phyloP scores from a whole-genome alignment of 345 rosid species.

The Boechera stricta region DNA sequence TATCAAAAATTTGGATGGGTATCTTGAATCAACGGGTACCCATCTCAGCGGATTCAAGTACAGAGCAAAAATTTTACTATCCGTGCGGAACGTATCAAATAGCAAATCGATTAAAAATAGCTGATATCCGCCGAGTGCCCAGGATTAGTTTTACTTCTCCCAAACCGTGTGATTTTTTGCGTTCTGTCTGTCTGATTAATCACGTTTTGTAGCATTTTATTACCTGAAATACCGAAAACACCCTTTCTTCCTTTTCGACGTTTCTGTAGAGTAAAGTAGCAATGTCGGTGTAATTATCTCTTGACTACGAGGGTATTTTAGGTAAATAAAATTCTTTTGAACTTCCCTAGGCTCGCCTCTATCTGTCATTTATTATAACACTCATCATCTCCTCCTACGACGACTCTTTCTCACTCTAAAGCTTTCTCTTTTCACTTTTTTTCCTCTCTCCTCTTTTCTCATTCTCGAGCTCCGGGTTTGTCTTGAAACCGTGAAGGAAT shows the following conservation, averaged over 20 bases:
- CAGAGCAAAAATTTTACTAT: no score
- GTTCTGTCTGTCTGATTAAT: constrained; percentile 9
- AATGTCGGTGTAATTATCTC: constrained; percentile 42
- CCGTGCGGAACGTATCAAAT: no score
- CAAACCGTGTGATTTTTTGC: constrained; percentile 18
- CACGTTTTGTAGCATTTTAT: constrained; percentile 4
- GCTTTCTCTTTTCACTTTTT: constrained; percentile 1
- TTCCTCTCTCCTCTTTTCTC: constrained; percentile 9
- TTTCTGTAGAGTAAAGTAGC: constrained; percentile 21
- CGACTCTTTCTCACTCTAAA: constrained; percentile 17
- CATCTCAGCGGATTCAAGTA: no score
- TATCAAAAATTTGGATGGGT: no score
- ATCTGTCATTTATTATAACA: constrained; percentile 43
- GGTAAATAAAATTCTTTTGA: constrained; percentile 8
- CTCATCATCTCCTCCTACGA: constrained; percentile 1
- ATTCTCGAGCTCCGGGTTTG: constrained; percentile 35
- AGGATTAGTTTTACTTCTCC: background rate
- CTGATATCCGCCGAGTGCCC: no score
- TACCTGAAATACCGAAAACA: constrained; percentile 12
- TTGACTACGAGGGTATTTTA: constrained; percentile 14
- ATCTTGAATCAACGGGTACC: no score
- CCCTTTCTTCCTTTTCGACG: constrained; percentile 24
- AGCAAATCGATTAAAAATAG: no score
- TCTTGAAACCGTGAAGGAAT: constrained; percentile 31
- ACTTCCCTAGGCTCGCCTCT: constrained; percentile 44